Evolutionary conservation across 2,329 filamentous ascomycete species (phyloP), one percentile per base, ranked within the genome.

Genomic region (Talaromyces sp.): DNA sequence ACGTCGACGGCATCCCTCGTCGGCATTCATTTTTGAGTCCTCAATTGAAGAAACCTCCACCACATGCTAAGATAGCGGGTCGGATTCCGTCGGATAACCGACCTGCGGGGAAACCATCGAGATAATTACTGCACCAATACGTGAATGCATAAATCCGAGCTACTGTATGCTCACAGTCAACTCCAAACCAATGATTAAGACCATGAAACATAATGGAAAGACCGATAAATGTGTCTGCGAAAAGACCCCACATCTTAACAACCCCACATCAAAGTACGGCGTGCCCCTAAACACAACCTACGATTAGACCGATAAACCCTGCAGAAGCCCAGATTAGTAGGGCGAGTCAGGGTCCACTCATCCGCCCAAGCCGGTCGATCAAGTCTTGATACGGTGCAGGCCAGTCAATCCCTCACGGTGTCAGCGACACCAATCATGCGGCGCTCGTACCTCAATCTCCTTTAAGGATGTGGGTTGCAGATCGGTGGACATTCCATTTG

Each of bases 61-160:
- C 9, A 4, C 9, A 9, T 27, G 9, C 29, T 16, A 24, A 29
- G 19, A 3, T 47, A 55, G 56, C 49, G 29, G 30, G 37, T 49
- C 62, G 67, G 60, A 63, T 61, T 60, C 68, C 64, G 66, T 59
- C 63, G 55, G 65, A 48, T 32, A 24, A 13, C 37, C 51, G 47
- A 16, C 13, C 14, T 20, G 16, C 19, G 10, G 13, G 44, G 37
- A 24, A 16, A n/a, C 6, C 33, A 35, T 35, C n/a, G 13, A 35
- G 6, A 35, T 35, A 16, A 35, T 35, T 10, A n/a, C 10, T 9
- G 14, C 10, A 0, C 22, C 30, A 40, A 30, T 17, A 35, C 24
- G n/a, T 39, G 16, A 39, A 39, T 39, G 16, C 36, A 39, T 13
- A 20, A 20, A n/a, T n/a, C n/a, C n/a, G n/a, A n/a, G n/a, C n/a